Conservation (phyloP, 2,329 filamentous ascomycete genomes). For the Colletotrichum destructivum region DNA sequence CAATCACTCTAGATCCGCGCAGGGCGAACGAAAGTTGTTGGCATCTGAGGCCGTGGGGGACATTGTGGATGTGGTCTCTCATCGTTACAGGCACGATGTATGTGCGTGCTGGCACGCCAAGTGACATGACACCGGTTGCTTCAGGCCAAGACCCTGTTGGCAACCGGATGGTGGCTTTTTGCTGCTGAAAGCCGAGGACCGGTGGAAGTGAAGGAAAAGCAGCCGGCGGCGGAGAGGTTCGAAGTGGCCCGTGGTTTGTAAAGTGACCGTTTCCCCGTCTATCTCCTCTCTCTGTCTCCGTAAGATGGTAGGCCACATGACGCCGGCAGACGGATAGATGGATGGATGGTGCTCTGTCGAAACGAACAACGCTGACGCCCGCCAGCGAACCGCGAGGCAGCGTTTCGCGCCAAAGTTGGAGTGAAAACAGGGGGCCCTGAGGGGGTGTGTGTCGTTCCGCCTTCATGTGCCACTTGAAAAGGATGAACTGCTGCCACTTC, state of each 20-base stretch:
- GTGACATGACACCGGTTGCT: neutral
- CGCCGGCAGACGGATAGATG: neutral
- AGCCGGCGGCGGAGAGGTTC: neutral
- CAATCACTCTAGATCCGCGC: conserved; percentile 9
- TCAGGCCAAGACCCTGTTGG: conserved; percentile 2
- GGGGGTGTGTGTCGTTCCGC: no score
- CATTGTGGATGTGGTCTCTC: conserved; percentile 15
- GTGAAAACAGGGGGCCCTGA: no score
- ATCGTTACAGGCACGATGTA: neutral
- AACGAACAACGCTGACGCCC: neutral
- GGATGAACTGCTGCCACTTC: neutral
- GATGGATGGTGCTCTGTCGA: neutral
- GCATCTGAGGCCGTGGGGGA: conserved; percentile 11
- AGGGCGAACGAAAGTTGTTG: conserved; percentile 2
- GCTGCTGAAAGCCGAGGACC: neutral
- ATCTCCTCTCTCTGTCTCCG: no score
- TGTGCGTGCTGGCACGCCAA: neutral
- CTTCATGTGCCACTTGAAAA: neutral
- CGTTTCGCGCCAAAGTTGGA: neutral
- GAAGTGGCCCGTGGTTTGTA: neutral
- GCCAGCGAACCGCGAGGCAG: neutral
- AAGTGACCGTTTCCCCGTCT: neutral
- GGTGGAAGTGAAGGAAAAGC: neutral
- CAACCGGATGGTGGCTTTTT: neutral
- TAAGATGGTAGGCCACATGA: neutral